A percentile compares a stretch with the other conserved stretches of the same genome.
Evolutionary conservation across 805 yeast genomes (phyloP).

Genomic region (Yarrowia bubula): DNA sequence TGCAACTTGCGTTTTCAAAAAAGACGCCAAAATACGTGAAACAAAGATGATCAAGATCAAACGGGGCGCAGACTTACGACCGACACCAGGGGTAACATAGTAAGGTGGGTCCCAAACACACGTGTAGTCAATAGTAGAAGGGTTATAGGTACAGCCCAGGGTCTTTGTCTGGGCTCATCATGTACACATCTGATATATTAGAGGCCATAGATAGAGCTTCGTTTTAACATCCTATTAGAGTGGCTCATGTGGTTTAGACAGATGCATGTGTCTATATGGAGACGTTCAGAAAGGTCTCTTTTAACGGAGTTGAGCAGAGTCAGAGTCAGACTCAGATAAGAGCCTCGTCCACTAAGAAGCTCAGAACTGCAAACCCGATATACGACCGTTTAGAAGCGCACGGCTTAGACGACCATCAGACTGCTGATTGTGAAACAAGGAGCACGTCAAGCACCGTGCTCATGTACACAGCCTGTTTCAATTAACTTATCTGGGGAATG

Average conservation of each 20-base stretch:
- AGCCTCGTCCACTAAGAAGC: no score
- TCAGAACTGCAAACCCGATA: no score
- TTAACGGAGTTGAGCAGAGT: neutral
- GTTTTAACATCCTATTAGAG: neutral
- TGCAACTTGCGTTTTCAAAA: no score
- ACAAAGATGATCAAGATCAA: no score
- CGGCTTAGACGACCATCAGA: no score
- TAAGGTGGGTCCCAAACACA: neutral
- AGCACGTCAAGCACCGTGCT: neutral
- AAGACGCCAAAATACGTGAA: no score
- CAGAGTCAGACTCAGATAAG: neutral
- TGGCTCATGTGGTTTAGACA: neutral
- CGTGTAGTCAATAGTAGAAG: neutral
- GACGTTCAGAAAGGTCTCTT: neutral
- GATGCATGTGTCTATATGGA: neutral
- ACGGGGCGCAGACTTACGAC: no score
- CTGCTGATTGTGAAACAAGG: neutral
- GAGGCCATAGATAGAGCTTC: constrained; percentile 8
- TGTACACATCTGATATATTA: neutral
- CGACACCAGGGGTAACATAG: neutral
- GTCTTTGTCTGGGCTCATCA: neutral
- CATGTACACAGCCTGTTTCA: neutral
- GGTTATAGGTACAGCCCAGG: neutral
- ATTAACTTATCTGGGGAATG: neutral
- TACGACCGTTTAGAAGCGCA: no score